phyloP scores from a whole-genome alignment of 2,329 filamentous ascomycete species.

The Trichophyton simii region DNA sequence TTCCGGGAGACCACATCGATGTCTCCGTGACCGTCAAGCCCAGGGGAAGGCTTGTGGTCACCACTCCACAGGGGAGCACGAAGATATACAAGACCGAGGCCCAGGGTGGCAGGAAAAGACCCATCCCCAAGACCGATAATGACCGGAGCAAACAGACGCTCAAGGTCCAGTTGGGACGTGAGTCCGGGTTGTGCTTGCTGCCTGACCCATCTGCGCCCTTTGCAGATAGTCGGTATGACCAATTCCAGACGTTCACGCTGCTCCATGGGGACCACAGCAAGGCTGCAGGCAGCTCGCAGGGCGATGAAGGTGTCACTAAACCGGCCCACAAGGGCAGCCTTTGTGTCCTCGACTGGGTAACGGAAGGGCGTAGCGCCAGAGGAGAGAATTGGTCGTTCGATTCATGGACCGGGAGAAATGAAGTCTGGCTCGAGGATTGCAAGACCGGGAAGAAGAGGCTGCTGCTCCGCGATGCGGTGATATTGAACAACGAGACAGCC shows the following conservation, averaged over 20 bases:
- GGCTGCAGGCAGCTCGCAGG: background rate
- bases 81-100: conserved; percentile 78
- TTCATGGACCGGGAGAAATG: conserved; percentile 72
- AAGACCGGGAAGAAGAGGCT: conserved; percentile 43
- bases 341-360: conserved; percentile 89
- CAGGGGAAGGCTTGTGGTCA: conserved; percentile 51
- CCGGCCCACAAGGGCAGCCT: conserved; percentile 38
- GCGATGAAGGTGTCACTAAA: background rate
- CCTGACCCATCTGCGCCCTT: conserved; percentile 94
- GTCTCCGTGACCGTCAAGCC: conserved; percentile 55
- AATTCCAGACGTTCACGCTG: conserved; percentile 64
- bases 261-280: conserved; percentile 1
- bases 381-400: conserved; percentile 81
- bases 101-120: conserved; percentile 29
- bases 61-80: conserved; percentile 64
- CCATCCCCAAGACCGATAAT: conserved; percentile 15
- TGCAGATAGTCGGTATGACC: conserved; percentile 67
- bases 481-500: conserved; percentile 48
- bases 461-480: conserved; percentile 72
- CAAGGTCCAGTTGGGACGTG: conserved; percentile 36
- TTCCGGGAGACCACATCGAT: conserved; percentile 72
- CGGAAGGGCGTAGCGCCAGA: conserved; percentile 67
- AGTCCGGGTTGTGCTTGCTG: conserved; percentile 49
- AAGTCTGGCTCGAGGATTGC: conserved; percentile 43
- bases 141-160: conserved; percentile 38